Conservation (phyloP, 176 grass and related monocot genomes). For the Musa schizocarpa region DNA sequence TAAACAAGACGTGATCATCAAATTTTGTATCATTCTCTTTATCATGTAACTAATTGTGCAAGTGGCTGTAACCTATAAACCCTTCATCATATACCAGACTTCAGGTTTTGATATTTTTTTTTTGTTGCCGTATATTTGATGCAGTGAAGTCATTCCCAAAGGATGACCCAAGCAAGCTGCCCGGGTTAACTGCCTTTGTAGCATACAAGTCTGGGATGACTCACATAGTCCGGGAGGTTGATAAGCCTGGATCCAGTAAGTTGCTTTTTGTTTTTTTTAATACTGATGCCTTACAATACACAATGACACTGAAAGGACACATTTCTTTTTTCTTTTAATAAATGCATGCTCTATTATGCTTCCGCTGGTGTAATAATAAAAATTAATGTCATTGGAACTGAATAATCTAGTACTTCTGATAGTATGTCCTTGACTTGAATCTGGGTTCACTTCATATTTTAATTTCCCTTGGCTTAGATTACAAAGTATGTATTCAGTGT, state of each 20-base stretch:
- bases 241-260: slow-evolving; percentile 97
- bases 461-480: too few species aligned
- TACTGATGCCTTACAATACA: neutral
- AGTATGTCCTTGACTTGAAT: too few species aligned
- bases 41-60: too few species aligned
- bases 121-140: neutral
- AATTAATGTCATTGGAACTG: too few species aligned
- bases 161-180: slow-evolving; percentile 48
- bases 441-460: too few species aligned
- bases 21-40: too few species aligned
- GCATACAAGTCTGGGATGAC: slow-evolving; percentile 99
- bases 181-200: slow-evolving; percentile 59
- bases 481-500: too few species aligned
- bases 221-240: slow-evolving; percentile 82
- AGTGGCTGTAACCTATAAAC: too few species aligned
- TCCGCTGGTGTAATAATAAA: too few species aligned
- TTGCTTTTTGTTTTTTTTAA: neutral
- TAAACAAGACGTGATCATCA: too few species aligned
- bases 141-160: slow-evolving; percentile 15
- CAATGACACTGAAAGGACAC: neutral
- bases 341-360: too few species aligned
- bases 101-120: neutral
- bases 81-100: neutral
- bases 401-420: too few species aligned
- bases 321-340: neutral